phyloP scores from a whole-genome alignment of 129 eudicot species.

The Arctium minus region DNA sequence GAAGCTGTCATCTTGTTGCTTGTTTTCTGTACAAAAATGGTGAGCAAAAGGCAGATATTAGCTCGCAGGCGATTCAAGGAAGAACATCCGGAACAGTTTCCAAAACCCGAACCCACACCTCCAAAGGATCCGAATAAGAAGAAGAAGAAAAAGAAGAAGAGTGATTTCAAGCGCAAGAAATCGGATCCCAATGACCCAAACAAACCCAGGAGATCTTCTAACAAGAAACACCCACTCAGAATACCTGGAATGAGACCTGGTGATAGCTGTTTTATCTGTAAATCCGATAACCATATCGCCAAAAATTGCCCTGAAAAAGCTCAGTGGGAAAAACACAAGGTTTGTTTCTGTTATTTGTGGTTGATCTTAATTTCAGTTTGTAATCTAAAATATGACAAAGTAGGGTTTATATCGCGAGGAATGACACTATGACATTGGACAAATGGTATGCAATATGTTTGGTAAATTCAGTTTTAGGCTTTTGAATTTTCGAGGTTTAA shows the following conservation, averaged over 20 bases:
- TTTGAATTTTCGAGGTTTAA: background rate
- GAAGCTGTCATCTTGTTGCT: background rate
- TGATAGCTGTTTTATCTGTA: constrained; percentile 89
- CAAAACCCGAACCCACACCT: constrained; percentile 68
- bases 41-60: constrained; percentile 79
- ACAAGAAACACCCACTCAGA: constrained; percentile 71
- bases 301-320: constrained; percentile 86
- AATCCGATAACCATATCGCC: constrained; percentile 77
- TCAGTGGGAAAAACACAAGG: constrained; percentile 97
- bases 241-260: constrained; percentile 99
- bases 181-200: constrained; percentile 53
- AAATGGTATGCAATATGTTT: background rate
- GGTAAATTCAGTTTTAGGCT: background rate
- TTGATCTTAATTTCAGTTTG: background rate
- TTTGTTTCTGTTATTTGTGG: constrained; percentile 10
- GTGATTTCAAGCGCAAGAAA: constrained; percentile 68
- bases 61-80: constrained; percentile 62
- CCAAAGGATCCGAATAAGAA: constrained; percentile 73
- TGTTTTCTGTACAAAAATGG: constrained; percentile 41
- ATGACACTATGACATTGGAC: background rate
- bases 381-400: background rate
- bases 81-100: constrained; percentile 74
- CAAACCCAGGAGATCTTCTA: constrained; percentile 35
- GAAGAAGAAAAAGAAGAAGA: constrained; percentile 59
- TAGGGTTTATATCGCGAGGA: constrained; percentile 1